phyloP scores from a whole-genome alignment of 228 moss, liverwort and hornwort genomes.

The Sphagnum magellanicum region DNA sequence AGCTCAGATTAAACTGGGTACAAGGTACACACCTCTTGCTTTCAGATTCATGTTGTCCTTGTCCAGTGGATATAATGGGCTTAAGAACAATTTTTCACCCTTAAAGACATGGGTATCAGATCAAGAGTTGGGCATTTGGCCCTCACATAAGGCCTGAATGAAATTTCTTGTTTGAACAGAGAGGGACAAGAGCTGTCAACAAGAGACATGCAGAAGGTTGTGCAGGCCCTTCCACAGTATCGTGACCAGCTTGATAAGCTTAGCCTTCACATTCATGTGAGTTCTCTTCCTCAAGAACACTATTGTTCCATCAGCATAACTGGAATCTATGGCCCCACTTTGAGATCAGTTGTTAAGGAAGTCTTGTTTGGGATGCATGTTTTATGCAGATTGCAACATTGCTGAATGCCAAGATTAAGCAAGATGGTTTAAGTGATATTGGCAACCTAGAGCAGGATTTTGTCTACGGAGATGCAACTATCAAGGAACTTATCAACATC shows the following conservation, averaged over 20 bases:
- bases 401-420: slow-evolving; percentile 70
- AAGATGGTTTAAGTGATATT: slow-evolving; percentile 63
- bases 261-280: slow-evolving; percentile 87
- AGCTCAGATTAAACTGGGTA: slow-evolving; percentile 69
- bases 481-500: slow-evolving; percentile 81
- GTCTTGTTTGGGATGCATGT: background rate
- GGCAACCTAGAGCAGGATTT: slow-evolving; percentile 94
- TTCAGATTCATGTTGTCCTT: too few relatives aligned
- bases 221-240: slow-evolving; percentile 92
- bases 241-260: slow-evolving; percentile 94
- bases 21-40: slow-evolving; percentile 33
- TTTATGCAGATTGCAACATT: slow-evolving; percentile 68
- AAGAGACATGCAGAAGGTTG: slow-evolving; percentile 89
- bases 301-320: background rate
- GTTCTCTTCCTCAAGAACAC: background rate
- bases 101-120: too few relatives aligned
- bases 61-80: too few relatives aligned
- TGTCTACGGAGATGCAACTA: slow-evolving; percentile 81
- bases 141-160: background rate
- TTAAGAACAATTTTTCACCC: too few relatives aligned
- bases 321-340: background rate
- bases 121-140: too few relatives aligned
- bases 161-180: slow-evolving; percentile 17
- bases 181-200: slow-evolving; percentile 73
- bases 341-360: background rate